Conservation (phyloP, 805 yeast genomes). For the Metschnikowia matae region DNA sequence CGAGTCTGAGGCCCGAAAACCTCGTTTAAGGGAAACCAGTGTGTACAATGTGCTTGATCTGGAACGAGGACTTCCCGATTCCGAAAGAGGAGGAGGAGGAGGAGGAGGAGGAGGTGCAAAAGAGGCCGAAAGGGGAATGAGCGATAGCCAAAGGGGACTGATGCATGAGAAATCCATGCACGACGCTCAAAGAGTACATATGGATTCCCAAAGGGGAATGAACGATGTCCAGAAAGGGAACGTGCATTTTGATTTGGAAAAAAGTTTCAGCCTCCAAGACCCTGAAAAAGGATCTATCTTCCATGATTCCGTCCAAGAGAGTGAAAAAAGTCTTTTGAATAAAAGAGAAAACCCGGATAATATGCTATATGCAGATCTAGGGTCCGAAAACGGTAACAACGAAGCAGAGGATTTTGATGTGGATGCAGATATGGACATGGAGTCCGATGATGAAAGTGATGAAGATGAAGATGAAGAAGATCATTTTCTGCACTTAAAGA, state of each 20-base stretch:
- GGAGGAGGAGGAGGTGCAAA: no score
- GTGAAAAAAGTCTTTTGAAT: no score
- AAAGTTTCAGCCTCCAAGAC: neutral
- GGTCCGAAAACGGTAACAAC: neutral
- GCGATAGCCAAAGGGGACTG: no score
- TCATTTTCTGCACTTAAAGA: slow-evolving; percentile 4
- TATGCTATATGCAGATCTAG: neutral
- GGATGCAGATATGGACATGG: slow-evolving; percentile 10
- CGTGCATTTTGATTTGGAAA: neutral
- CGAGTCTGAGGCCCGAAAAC: slow-evolving; percentile 9
- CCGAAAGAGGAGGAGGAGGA: neutral
- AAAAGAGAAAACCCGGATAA: no score
- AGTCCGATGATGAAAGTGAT: slow-evolving; percentile 14
- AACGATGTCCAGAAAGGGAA: neutral
- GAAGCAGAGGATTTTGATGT: neutral
- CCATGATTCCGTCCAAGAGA: no score
- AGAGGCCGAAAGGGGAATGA: neutral
- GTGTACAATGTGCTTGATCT: slow-evolving; percentile 1
- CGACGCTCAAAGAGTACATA: no score
- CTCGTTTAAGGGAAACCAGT: slow-evolving; percentile 13
- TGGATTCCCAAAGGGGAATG: no score
- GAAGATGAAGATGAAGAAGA: slow-evolving; percentile 19
- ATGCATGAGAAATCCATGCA: no score
- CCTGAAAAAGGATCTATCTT: no score
- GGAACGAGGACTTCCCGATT: neutral